A percentile compares a stretch with the other conserved stretches of the same genome.
Conservation (phyloP, 352 stramenopile species). For the Phytophthora hibernalis region DNA sequence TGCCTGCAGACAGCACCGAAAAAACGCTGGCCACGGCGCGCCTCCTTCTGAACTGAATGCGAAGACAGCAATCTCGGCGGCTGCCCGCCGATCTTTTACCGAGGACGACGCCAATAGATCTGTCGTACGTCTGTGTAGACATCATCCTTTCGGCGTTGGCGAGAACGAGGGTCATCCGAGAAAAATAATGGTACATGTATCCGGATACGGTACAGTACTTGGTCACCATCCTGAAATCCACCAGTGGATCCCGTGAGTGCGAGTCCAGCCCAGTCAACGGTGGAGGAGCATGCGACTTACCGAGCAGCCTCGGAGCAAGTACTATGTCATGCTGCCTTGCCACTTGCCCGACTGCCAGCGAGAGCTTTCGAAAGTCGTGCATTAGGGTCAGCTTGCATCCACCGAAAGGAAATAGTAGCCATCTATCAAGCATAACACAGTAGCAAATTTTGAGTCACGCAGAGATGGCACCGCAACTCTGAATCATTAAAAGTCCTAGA, state of each 20-base stretch:
- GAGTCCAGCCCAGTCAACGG: neutral
- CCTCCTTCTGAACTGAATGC: conserved; percentile 23
- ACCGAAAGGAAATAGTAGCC: no score
- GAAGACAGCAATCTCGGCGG: conserved; percentile 7
- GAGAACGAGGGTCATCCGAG: no score
- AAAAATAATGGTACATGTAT: no score
- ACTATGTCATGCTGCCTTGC: neutral
- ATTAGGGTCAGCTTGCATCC: conserved; percentile 20
- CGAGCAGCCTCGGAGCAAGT: neutral
- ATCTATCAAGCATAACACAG: no score
- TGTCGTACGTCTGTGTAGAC: neutral
- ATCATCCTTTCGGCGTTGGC: neutral
- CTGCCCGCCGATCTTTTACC: conserved; percentile 19
- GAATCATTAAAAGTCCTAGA: conserved; percentile 2
- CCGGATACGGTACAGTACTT: no score
- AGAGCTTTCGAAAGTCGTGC: conserved; percentile 26
- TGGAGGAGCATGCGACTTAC: neutral
- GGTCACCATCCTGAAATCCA: neutral
- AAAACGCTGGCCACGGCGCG: conserved; percentile 9
- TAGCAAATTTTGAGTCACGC: conserved; percentile 6
- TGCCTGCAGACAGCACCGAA: conserved; percentile 2
- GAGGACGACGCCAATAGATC: no score
- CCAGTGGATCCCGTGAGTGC: conserved; percentile 7
- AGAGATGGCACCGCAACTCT: conserved; percentile 6
- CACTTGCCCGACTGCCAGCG: conserved; percentile 6